Base-by-base conservation (phyloP, 73 alveolate genomes). In the Paramecium sonneborni region DNA sequence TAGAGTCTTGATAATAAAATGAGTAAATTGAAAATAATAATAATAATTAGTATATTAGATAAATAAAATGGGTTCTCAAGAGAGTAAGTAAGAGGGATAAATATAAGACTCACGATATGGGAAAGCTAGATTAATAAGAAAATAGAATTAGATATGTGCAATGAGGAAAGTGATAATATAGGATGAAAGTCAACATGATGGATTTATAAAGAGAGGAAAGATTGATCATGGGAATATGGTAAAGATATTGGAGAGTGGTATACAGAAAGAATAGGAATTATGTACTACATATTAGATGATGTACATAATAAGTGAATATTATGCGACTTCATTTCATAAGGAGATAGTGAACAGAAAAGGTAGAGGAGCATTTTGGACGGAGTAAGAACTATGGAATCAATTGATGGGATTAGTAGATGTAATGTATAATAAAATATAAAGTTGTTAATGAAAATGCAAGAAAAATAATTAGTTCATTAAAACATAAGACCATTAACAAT, bases 151-250 rank as follows among this genome's bases (percentile, higher is more conserved):
- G n/a, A 24, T 18, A 8, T 79, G 55, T 44, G 90, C 55, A 6
- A 38, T 39, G 15, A 38, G 55, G 34, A 79, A 79, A 44, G 55
- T 79, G 5, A 46, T 79, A 0, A 41, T 79, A 4, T 18, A 23
- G 18, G 90, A 79, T 79, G 90, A 79, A 79, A 38, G 35, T 79
- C 12, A 79, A 79, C 44, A 72, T 35, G 58, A 43, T 37, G 46
- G 76, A 35, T 39, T 46, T 30, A 3, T 44, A 11, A 79, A 9
- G 34, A 38, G 55, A 15, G 57, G 62, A 2, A 38, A 38, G 55
- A 28, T 79, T 24, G 90, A 79, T 10, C 90, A 79, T 79, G 55
- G 76, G 14, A 79, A 79, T 46, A 15, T 79, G 32, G 72, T 79
- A 12, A 79, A 79, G 21, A 43, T 79, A 11, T 21, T 43, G 10